Base-by-base conservation (phyloP, 768 basidiomycete genomes). In the Baorangia bicolor region DNA sequence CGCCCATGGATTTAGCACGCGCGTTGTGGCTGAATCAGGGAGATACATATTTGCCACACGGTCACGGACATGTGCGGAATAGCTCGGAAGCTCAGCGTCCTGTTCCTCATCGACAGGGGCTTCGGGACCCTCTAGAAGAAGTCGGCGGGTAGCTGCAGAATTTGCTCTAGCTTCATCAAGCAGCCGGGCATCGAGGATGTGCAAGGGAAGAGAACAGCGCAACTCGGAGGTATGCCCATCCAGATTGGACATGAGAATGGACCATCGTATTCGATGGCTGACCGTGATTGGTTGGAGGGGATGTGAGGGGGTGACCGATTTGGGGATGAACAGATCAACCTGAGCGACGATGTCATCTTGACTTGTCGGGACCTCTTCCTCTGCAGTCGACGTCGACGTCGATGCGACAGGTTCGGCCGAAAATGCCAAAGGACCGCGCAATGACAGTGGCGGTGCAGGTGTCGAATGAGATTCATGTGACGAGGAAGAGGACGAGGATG, bases 211-310 rank as follows among this genome's bases (percentile, higher is more conserved):
- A 2, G 94, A 94, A 71, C 96, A 98, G 16, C 94, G 86, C n/a
- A 98, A 78, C 70, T 98, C 94, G 10, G 93, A 95, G 3, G 86
- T 87, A 68, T 98, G 96, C 0, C 94, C 94, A 67, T 98, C 96
- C 8, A 79, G 78, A 68, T 98, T 98, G 59, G 78, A 79, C 65
- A 95, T 88, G 49, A 86, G 75, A 58, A 92, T 88, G 16, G 70
- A 81, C 90, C 90, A 92, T 37, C 87, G 81, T 62, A 98, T 81
- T 46, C 89, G 86, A 73, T 98, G 92, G 2, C 78, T 78, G 21
- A 94, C 78, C 20, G 75, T 73, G 51, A 95, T 84, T 0, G 94
- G 94, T 56, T 90, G 88, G 31, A 90, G 76, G 6, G 75, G 53
- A 57, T 94, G 92, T 0, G 88, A 84, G 0, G 93, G 90, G 6